Evolutionary conservation across 352 stramenopile species (phyloP).

Genomic region (Phytophthora pisi): DNA sequence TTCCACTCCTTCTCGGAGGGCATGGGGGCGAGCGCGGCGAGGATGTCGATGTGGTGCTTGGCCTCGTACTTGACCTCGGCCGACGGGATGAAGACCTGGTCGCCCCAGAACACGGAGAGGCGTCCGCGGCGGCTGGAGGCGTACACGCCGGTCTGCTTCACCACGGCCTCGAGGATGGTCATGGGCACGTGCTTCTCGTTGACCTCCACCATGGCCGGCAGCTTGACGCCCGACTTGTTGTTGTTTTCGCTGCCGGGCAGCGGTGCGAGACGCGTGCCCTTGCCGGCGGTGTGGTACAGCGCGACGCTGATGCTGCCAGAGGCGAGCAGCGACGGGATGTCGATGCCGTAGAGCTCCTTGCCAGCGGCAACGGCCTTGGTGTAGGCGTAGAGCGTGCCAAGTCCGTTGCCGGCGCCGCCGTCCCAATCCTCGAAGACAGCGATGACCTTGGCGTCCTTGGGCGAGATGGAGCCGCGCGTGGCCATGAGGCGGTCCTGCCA

Average conservation of each 20-base stretch:
- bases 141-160: conserved; percentile 99
- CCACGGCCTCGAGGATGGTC: conserved; percentile 97
- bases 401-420: conserved; percentile 95
- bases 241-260: conserved; percentile 98
- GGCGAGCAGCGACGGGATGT: conserved; percentile 86
- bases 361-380: conserved; percentile 92
- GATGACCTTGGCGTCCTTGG: conserved; percentile 92
- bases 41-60: conserved; percentile 98
- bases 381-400: conserved; percentile 97
- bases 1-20: conserved; percentile 93
- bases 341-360: conserved; percentile 84
- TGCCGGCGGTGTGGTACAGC: conserved; percentile 98
- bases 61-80: conserved; percentile 92
- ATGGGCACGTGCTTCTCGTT: conserved; percentile 90
- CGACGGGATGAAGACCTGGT: conserved; percentile 98
- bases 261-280: conserved; percentile 96
- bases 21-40: conserved; percentile 95
- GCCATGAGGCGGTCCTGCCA: conserved; percentile 96
- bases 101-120: conserved; percentile 98
- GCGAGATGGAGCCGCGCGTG: conserved; percentile 81
- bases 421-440: conserved; percentile 97
- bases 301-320: conserved; percentile 88
- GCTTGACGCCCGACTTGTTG: conserved; percentile 99
- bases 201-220: conserved; percentile 93
- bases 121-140: conserved; percentile 93